phyloP scores from a whole-genome alignment of 495 filamentous ascomycete genomes.

The Usnea hakonensis region DNA sequence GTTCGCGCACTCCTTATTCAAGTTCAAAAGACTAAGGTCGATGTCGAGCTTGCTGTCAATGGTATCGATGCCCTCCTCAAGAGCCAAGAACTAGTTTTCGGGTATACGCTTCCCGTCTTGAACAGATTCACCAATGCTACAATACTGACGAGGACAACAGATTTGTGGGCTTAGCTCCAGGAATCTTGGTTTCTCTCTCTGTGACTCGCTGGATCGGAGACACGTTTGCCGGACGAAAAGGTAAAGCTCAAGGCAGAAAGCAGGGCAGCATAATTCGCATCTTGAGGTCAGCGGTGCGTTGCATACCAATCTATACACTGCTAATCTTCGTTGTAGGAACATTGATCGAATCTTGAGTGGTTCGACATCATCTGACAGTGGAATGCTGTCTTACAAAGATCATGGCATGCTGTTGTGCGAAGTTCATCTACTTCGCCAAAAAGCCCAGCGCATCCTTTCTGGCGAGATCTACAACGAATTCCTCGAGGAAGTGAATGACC shows the following conservation, averaged over 20 bases:
- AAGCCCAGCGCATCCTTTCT: slow-evolving; percentile 57
- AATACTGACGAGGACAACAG: slow-evolving; percentile 33
- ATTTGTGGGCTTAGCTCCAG: slow-evolving; percentile 86
- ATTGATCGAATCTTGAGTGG: slow-evolving; percentile 73
- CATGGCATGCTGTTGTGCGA: slow-evolving; percentile 86
- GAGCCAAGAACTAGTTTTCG: slow-evolving; percentile 95
- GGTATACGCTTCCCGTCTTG: slow-evolving; percentile 33
- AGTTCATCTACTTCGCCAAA: slow-evolving; percentile 64
- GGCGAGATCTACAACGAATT: slow-evolving; percentile 70
- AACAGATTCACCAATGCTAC: not conserved
- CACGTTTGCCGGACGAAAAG: slow-evolving; percentile 57
- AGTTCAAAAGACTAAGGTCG: slow-evolving; percentile 97
- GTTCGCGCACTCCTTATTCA: slow-evolving; percentile 87
- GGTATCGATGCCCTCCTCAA: slow-evolving; percentile 89
- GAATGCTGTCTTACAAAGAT: slow-evolving; percentile 75
- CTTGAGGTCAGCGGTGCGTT: slow-evolving; percentile 47
- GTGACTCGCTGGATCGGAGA: slow-evolving; percentile 61
- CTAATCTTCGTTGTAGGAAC: slow-evolving; percentile 40
- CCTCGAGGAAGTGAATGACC: slow-evolving; percentile 71
- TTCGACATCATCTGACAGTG: slow-evolving; percentile 53
- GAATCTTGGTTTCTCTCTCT: slow-evolving; percentile 75
- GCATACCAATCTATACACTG: not conserved
- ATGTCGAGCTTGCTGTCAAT: slow-evolving; percentile 89
- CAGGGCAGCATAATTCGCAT: slow-evolving; percentile 61
- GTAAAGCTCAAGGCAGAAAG: slow-evolving; percentile 50